Evolutionary conservation across 331 rosid species (phyloP).

Genomic region (Erythrophleum ivorense): DNA sequence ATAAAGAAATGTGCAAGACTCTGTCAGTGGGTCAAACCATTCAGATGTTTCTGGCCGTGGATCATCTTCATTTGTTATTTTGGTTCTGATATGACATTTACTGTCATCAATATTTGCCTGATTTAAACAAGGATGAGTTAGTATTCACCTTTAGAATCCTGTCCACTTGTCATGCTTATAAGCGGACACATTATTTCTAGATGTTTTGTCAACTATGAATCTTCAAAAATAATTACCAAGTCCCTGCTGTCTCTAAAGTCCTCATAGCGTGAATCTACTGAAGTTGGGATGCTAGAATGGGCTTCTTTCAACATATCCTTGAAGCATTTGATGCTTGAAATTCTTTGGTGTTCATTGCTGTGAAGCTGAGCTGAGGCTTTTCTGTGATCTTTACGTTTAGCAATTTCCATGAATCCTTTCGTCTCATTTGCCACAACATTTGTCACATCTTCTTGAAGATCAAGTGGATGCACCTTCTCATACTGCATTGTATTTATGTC

Average conservation of each 20-base stretch:
- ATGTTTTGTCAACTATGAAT: slow-evolving; percentile 28
- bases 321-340: slow-evolving; percentile 47
- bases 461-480: slow-evolving; percentile 66
- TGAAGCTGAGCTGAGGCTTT: slow-evolving; percentile 40
- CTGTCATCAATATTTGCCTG: slow-evolving; percentile 49
- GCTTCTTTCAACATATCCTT: slow-evolving; percentile 49
- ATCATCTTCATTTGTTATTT: slow-evolving; percentile 41
- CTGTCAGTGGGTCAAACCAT: slow-evolving; percentile 45
- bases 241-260: slow-evolving; percentile 46
- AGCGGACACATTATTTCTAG: slow-evolving; percentile 18
- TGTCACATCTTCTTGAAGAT: slow-evolving; percentile 44
- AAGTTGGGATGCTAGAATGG: slow-evolving; percentile 41
- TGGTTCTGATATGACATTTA: slow-evolving; percentile 34
- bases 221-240: slow-evolving; percentile 46
- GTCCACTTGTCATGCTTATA: slow-evolving; percentile 14
- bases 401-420: slow-evolving; percentile 37
- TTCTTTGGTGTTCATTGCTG: slow-evolving; percentile 31
- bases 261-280: slow-evolving; percentile 45
- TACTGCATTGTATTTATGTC: slow-evolving; percentile 46
- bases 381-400: slow-evolving; percentile 43
- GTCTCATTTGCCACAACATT: slow-evolving; percentile 32
- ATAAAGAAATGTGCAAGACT: slow-evolving; percentile 16
- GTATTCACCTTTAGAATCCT: slow-evolving; percentile 6
- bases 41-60: slow-evolving; percentile 39
- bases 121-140: slow-evolving; percentile 22